Evolutionary conservation across 768 basidiomycete species (phyloP).

Genomic region (Amanita fuliginea): DNA sequence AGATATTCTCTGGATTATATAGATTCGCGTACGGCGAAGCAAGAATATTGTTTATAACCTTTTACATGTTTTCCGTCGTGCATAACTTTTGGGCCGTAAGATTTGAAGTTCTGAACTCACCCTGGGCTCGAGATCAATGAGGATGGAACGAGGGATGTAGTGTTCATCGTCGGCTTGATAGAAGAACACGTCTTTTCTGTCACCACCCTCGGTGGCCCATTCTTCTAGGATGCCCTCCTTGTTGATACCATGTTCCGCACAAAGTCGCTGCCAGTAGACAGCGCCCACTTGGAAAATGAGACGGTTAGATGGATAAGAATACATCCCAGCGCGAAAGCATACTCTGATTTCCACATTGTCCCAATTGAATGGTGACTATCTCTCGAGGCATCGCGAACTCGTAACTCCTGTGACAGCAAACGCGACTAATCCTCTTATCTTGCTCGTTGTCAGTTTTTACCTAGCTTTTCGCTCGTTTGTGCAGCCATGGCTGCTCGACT

Average conservation of each 20-base stretch:
- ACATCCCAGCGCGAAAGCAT: conserved; percentile 17
- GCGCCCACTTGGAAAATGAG: not conserved
- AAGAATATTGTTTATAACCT: conserved; percentile 97
- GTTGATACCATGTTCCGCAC: conserved; percentile 96
- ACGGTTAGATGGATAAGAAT: not conserved
- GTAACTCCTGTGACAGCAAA: no score
- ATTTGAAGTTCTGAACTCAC: conserved; percentile 33
- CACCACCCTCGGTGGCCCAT: conserved; percentile 91
- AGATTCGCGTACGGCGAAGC: conserved; percentile 79
- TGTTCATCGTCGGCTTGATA: conserved; percentile 99
- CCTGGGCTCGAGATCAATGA: conserved; percentile 93
- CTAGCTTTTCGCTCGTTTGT: no score
- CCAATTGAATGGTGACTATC: conserved; percentile 76
- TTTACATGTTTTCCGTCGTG: not conserved
- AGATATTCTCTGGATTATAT: conserved; percentile 98
- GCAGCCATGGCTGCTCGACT: not conserved
- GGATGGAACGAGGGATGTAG: conserved; percentile 93
- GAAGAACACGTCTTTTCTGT: conserved; percentile 98
- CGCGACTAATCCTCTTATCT: no score
- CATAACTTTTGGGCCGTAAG: not conserved
- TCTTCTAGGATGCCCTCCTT: conserved; percentile 94
- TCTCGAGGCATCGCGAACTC: conserved; percentile 61
- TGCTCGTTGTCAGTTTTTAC: no score
- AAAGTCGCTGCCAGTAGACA: conserved; percentile 72
- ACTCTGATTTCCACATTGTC: conserved; percentile 94